Conservation (phyloP, 495 filamentous ascomycete species). For the Talaromyces wortmannii region DNA sequence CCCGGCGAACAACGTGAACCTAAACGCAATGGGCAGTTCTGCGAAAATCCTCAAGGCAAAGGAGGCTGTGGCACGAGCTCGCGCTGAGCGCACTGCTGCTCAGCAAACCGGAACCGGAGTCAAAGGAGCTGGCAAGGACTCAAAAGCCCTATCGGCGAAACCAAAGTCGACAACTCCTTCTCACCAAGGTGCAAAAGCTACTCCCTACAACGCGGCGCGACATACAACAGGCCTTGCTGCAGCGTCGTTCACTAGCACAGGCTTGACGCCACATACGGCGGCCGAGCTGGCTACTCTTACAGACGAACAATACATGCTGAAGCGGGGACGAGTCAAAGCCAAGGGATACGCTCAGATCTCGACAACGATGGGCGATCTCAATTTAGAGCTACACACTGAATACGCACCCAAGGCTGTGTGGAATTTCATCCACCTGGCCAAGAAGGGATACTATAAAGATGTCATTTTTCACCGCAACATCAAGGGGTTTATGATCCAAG, state of each 20-base stretch:
- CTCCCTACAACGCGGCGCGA: conserved; percentile 76
- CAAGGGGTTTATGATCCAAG: conserved; percentile 95
- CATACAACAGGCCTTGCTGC: conserved; percentile 91
- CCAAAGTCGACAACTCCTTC: conserved; percentile 14
- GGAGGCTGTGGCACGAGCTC: conserved; percentile 78
- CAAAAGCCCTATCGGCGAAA: conserved; percentile 9
- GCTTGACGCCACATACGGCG: conserved; percentile 84
- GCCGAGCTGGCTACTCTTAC: conserved; percentile 76
- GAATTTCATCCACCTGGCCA: conserved; percentile 88
- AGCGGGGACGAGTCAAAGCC: conserved; percentile 75
- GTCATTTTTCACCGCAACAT: conserved; percentile 89
- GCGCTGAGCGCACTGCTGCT: conserved; percentile 45
- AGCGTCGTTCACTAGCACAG: conserved; percentile 91
- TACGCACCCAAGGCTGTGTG: conserved; percentile 87
- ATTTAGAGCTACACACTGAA: conserved; percentile 85
- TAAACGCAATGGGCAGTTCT: conserved; percentile 67
- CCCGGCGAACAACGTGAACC: conserved; percentile 60
- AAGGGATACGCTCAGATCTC: conserved; percentile 88
- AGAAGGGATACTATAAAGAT: conserved; percentile 81
- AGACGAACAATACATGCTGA: conserved; percentile 94
- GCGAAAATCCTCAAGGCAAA: conserved; percentile 90
- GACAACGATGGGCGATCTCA: conserved; percentile 76
- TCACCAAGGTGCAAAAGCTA: conserved; percentile 28
- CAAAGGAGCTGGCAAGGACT: conserved; percentile 24
- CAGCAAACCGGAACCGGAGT: conserved; percentile 18